These are phyloP conservation scores for Theileria sp. DNA, from an alignment of 169 alveolate species.

Conservation along the genomic window DNA sequence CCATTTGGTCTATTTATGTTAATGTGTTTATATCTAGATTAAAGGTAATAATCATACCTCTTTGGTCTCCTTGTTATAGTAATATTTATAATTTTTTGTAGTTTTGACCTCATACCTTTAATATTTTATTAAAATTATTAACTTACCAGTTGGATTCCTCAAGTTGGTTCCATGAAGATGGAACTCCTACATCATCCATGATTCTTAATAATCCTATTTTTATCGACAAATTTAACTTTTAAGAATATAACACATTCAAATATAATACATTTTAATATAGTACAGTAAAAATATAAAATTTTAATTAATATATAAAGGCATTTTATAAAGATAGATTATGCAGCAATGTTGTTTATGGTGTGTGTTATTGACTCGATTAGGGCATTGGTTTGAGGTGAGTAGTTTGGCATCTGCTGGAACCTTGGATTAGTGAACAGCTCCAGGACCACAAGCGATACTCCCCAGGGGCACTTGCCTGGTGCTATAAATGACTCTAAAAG, in stretches of 20 bases:
- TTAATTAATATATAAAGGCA: neutral
- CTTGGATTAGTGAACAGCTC: slow-evolving; percentile 90
- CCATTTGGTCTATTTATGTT: slow-evolving; percentile 37
- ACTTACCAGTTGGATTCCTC: slow-evolving; percentile 58
- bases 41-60: slow-evolving; percentile 18
- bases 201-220: neutral
- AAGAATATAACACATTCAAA: neutral
- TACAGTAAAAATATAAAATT: neutral
- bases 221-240: neutral
- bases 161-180: slow-evolving; percentile 48
- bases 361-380: slow-evolving; percentile 37
- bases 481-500: slow-evolving; percentile 89
- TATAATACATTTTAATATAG: no score
- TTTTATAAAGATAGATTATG: slow-evolving; percentile 21
- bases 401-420: slow-evolving; percentile 64
- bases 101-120: slow-evolving; percentile 63
- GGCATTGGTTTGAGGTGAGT: slow-evolving; percentile 21
- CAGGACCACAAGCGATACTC: slow-evolving; percentile 90
- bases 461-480: slow-evolving; percentile 98
- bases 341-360: slow-evolving; percentile 19
- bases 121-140: neutral
- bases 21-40: neutral
- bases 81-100: slow-evolving; percentile 39
- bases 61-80: slow-evolving; percentile 52
- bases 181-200: slow-evolving; percentile 45